These are phyloP conservation scores for Paecilomyces sp. DNA, from an alignment of 2,329 filamentous ascomycete species.

Conservation along the genomic window DNA sequence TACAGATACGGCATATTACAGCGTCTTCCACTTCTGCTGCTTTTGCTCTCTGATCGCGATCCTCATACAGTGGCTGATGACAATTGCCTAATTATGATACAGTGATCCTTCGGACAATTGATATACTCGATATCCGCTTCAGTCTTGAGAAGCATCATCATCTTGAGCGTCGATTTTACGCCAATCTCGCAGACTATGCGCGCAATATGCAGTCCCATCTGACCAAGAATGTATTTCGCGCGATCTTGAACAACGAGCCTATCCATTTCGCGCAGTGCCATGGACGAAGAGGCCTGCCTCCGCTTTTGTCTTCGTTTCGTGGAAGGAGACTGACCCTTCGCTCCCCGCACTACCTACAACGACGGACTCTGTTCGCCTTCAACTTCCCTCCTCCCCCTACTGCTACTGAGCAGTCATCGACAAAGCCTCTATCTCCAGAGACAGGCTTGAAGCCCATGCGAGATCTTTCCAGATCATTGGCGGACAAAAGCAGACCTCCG, in stretches of 20 bases:
- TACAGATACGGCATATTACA: not conserved
- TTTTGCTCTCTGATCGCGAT: not conserved
- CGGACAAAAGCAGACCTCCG: constrained; percentile 59
- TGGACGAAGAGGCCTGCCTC: constrained; percentile 19
- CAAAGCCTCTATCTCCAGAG: constrained; percentile 50
- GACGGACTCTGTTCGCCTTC: constrained; percentile 27
- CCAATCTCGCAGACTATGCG: not conserved
- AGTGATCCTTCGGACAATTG: not conserved
- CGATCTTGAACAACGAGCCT: constrained; percentile 39
- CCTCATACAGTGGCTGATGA: not conserved
- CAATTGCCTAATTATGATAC: not conserved
- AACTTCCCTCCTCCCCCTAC: constrained; percentile 39
- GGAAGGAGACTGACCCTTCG: constrained; percentile 19
- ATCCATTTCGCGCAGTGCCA: constrained; percentile 32
- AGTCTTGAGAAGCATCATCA: not conserved
- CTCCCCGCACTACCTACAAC: constrained; percentile 28
- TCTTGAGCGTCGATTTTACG: not conserved
- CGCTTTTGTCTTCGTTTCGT: constrained; percentile 21
- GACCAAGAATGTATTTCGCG: constrained; percentile 37
- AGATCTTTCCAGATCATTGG: constrained; percentile 57
- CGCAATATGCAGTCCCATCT: constrained; percentile 39
- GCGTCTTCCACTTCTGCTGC: not conserved
- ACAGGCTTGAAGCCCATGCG: constrained; percentile 63
- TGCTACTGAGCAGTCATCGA: constrained; percentile 50
- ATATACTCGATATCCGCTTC: not conserved